Evolutionary conservation across 2,329 filamentous ascomycete genomes (phyloP), one percentile per base, ranked within the genome.

Genomic region (Aspergillus quadricinctus): DNA sequence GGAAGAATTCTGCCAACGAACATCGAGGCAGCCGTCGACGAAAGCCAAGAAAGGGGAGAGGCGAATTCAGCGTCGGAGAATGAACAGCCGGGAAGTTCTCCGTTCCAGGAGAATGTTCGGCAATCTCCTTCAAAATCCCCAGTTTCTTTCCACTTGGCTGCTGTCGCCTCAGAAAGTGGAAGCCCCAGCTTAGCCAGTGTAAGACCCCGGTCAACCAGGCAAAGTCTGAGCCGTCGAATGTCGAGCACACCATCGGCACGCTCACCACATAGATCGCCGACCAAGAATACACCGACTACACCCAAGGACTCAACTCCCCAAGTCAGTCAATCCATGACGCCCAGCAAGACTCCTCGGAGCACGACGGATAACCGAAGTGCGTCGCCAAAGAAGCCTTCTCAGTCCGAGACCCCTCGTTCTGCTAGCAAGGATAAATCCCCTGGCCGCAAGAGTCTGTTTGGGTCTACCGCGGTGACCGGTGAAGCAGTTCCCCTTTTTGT

Each of bases 401-500:
- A 66, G 60, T 65, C 76, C 28, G 73, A 78, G 54, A 68, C 79
- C 56, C 69, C 72, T 67, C 64, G 67, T 53, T 73, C 64, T 50
- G 64, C 72, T 57, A 62, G 69, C 41, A 71, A 75, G 57, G 62
- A 75, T 51, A 72, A 74, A 58, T 69, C 72, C 45, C 59, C 69
- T 52, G 59, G 58, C 27, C 65, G 70, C 37, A 69, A 50, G 71
- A 78, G 66, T 31, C 69, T 87, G 1, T 88, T 88, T 63, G 80
- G 80, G 27, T 77, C 81, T 43, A 77, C 83, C 65, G 72, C 74
- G 3, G 71, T 70, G 21, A 85, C 81, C 4, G 85, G 85, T 3
- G 68, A 78, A 35, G 79, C 80, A 19, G 88, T 85, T 1, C 88
- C 88, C 14, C 82, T 80, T 19, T 80, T 89, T 50, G 74, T 89